A percentile compares a stretch with the other conserved stretches of the same genome.
These are phyloP conservation scores for Yamadazyma diddensiae DNA, from an alignment of 1,139 yeast genomes.

Conservation along the genomic window DNA sequence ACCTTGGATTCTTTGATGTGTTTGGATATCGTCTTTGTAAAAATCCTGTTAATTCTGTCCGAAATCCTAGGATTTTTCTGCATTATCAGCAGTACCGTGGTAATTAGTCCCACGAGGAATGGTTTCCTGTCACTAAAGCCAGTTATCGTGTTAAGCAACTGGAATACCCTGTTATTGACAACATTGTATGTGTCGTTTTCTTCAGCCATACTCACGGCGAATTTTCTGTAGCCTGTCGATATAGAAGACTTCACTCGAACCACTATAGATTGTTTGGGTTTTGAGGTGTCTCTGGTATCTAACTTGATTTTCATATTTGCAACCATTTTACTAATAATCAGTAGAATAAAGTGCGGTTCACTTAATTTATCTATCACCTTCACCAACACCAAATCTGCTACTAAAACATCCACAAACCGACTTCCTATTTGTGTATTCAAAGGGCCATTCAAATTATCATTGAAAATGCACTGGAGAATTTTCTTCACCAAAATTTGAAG, in stretches of 20 bases:
- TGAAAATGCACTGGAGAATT: conserved; percentile 21
- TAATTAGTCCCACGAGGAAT: conserved; percentile 18
- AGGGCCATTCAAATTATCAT: conserved; percentile 2
- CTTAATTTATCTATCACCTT: conserved; percentile 29
- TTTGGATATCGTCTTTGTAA: conserved; percentile 15
- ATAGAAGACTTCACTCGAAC: conserved; percentile 9
- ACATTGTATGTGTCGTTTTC: conserved; percentile 7
- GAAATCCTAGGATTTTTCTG: conserved; percentile 13
- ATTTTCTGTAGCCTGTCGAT: conserved; percentile 12
- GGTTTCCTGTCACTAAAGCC: conserved; percentile 30
- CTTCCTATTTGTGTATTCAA: conserved; percentile 29
- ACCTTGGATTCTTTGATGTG: conserved; percentile 14
- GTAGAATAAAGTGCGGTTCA: conserved; percentile 28
- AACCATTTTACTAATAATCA: conserved; percentile 12
- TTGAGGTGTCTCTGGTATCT: conserved; percentile 2
- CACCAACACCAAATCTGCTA: conserved; percentile 35
- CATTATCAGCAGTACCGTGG: conserved; percentile 12
- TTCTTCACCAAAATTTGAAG: conserved; percentile 24
- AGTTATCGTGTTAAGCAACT: conserved; percentile 26
- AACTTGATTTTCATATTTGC: conserved; percentile 2
- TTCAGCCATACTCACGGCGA: conserved; percentile 8
- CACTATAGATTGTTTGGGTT: conserved; percentile 3
- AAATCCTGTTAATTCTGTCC: conserved; percentile 18
- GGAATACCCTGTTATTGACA: conserved; percentile 21
- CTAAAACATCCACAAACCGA: conserved; percentile 25